These are phyloP conservation scores for Schoenoplectus tabernaemontani DNA, from an alignment of 202 grass and related monocot species.

Conservation along the genomic window DNA sequence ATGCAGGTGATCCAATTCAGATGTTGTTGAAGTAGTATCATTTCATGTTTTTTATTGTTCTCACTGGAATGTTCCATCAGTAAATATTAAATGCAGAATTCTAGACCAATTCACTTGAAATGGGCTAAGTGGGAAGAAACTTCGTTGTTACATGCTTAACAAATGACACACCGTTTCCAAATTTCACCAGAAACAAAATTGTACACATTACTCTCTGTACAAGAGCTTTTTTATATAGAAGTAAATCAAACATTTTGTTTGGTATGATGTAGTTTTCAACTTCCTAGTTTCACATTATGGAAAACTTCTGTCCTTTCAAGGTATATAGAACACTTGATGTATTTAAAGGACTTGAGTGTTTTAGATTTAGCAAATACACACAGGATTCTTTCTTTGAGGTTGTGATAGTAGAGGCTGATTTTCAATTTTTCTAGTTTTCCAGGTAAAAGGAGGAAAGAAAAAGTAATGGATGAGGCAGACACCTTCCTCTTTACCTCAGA, in stretches of 20 bases:
- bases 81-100: neutral
- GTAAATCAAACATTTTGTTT: neutral
- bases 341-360: too few species aligned
- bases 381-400: neutral
- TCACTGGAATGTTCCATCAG: neutral
- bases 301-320: neutral
- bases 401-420: neutral
- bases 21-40: neutral
- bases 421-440: neutral
- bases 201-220: neutral
- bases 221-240: neutral
- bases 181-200: neutral
- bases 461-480: constrained; percentile 34
- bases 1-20: neutral
- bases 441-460: neutral
- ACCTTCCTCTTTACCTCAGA: constrained; percentile 68
- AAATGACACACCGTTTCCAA: neutral
- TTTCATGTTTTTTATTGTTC: neutral
- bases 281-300: neutral
- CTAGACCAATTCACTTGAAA: neutral
- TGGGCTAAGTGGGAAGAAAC: neutral
- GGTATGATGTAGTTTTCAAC: neutral
- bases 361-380: neutral
- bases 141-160: neutral
- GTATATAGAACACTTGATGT: too few species aligned